Evolutionary conservation across 1,284 basidiomycete genomes (phyloP).

Genomic region (Fomitiporia mediterranea): DNA sequence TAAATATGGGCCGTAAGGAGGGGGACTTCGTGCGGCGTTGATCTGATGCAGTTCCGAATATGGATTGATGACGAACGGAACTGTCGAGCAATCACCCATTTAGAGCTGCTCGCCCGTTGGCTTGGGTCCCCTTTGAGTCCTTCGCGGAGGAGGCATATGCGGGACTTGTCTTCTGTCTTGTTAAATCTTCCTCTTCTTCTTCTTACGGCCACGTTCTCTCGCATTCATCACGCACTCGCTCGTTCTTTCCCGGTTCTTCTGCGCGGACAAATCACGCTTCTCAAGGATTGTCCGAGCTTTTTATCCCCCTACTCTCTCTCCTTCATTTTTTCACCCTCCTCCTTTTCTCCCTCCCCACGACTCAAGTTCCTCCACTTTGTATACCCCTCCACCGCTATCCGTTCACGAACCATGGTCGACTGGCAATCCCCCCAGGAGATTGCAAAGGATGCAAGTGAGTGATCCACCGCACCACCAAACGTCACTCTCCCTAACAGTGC

Average conservation of each 20-base stretch:
- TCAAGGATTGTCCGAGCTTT: neutral
- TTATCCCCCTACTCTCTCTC: neutral
- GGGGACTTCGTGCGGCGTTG: neutral
- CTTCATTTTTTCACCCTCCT: neutral
- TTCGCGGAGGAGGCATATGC: too few relatives aligned
- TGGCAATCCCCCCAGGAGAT: conserved; percentile 54
- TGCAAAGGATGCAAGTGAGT: conserved; percentile 46
- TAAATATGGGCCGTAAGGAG: neutral
- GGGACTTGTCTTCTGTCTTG: too few relatives aligned
- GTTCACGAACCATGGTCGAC: conserved; percentile 42
- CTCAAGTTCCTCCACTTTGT: neutral
- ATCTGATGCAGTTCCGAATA: neutral
- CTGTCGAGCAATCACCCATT: too few relatives aligned
- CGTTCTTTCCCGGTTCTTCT: neutral
- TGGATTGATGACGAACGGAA: neutral
- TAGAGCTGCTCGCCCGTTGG: too few relatives aligned
- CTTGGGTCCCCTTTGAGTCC: too few relatives aligned
- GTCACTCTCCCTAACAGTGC: conserved; percentile 4
- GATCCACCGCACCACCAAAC: neutral
- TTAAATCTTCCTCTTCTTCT: neutral
- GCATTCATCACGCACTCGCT: neutral
- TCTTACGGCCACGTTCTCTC: too few relatives aligned
- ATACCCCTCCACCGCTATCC: neutral
- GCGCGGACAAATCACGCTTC: conserved; percentile 6
- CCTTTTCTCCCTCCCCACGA: neutral